A percentile compares a stretch with the other conserved stretches of the same genome.
Evolutionary conservation across 768 basidiomycete genomes (phyloP).

Genomic region (Lentinula sp.): DNA sequence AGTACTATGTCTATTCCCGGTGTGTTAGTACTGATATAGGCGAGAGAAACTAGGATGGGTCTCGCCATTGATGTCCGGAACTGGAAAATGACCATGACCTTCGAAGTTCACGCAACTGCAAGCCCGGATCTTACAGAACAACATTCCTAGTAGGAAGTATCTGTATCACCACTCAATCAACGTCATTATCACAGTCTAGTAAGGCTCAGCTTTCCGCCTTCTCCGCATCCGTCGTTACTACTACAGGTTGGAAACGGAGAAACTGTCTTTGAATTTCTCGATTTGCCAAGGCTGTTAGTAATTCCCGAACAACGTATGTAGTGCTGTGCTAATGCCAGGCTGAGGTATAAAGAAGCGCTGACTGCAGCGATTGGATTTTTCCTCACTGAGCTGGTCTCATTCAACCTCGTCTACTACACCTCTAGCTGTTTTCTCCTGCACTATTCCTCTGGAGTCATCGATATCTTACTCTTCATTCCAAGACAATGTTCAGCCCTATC

Average conservation of each 20-base stretch:
- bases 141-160: neutral
- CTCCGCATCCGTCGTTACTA: neutral
- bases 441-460: neutral
- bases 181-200: neutral
- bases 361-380: neutral
- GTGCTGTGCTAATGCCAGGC: neutral
- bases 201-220: neutral
- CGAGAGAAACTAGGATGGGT: too few species aligned
- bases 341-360: neutral
- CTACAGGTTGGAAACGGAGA: too few species aligned
- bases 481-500: neutral
- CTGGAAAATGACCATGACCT: neutral
- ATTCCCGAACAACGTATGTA: neutral
- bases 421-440: neutral
- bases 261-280: neutral
- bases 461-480: neutral
- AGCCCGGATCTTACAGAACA: neutral
- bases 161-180: neutral
- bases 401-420: neutral
- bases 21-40: too few species aligned
- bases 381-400: slow-evolving; percentile 1
- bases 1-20: too few species aligned
- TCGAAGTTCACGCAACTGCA: neutral
- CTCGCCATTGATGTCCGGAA: neutral
- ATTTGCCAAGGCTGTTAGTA: neutral